Conservation (phyloP, 140 eudicot genomes). For the Eryngium alpinum region DNA sequence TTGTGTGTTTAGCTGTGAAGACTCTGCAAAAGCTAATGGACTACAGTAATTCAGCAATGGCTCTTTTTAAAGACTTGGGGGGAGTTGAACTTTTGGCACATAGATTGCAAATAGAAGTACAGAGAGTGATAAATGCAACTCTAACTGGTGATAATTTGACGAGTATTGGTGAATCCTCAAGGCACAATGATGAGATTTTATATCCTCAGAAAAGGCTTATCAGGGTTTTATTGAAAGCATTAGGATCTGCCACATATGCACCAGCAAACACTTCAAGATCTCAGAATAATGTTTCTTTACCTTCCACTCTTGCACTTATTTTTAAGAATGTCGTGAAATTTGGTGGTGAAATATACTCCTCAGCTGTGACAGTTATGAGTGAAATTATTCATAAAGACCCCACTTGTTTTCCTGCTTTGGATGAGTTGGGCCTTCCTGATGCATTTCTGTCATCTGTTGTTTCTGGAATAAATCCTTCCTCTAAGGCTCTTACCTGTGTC, state of each 20-base stretch:
- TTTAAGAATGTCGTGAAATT: constrained; percentile 68
- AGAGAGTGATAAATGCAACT: constrained; percentile 53
- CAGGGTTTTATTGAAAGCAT: constrained; percentile 84
- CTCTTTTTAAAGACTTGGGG: constrained; percentile 90
- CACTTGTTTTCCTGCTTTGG: constrained; percentile 69
- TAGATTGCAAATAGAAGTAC: constrained; percentile 83
- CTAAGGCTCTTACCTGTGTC: constrained; percentile 83
- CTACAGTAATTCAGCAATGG: constrained; percentile 95
- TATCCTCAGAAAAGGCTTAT: constrained; percentile 73
- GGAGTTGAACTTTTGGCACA: constrained; percentile 84
- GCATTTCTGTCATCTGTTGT: constrained; percentile 70
- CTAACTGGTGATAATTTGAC: constrained; percentile 38
- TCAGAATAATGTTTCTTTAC: constrained; percentile 69
- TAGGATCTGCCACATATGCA: constrained; percentile 92
- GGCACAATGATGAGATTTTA: constrained; percentile 39
- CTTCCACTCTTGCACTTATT: constrained; percentile 57
- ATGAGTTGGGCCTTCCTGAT: constrained; percentile 83
- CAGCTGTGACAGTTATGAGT: constrained; percentile 93
- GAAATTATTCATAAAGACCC: constrained; percentile 99
- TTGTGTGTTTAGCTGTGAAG: constrained; percentile 84
- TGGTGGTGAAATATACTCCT: constrained; percentile 89
- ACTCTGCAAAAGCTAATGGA: constrained; percentile 97
- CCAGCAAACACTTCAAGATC: constrained; percentile 68
- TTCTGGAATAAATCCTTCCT: constrained; percentile 69
- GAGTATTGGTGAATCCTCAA: constrained; percentile 43